phyloP scores from a whole-genome alignment of 2,329 filamentous ascomycete genomes.

The Aspergillus oerlinghausenensis region DNA sequence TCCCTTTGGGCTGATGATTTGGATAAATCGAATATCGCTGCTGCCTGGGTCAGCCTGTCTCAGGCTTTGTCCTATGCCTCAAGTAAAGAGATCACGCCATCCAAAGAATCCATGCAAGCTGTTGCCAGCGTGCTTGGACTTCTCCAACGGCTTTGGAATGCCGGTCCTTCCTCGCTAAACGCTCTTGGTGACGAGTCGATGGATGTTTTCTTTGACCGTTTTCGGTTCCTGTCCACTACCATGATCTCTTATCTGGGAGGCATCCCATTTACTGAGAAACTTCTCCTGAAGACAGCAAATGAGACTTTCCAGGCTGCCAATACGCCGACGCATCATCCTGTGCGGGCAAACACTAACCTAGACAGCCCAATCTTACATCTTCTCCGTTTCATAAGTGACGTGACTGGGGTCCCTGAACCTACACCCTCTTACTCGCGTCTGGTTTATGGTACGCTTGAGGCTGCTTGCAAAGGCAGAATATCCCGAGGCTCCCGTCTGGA shows the following conservation, averaged over 20 bases:
- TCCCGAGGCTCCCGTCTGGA: slow-evolving; percentile 36
- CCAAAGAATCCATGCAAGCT: slow-evolving; percentile 74
- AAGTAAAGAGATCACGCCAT: slow-evolving; percentile 86
- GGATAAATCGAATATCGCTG: slow-evolving; percentile 44
- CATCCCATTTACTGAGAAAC: slow-evolving; percentile 48
- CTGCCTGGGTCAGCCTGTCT: slow-evolving; percentile 58
- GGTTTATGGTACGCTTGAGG: slow-evolving; percentile 27
- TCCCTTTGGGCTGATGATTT: slow-evolving; percentile 48
- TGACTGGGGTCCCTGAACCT: slow-evolving; percentile 13
- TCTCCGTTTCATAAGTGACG: slow-evolving; percentile 29
- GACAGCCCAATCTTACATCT: slow-evolving; percentile 38
- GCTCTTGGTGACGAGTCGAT: slow-evolving; percentile 20
- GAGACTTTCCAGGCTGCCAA: slow-evolving; percentile 47
- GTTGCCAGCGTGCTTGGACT: slow-evolving; percentile 67
- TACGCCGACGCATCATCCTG: slow-evolving; percentile 32
- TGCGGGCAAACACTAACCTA: slow-evolving; percentile 22
- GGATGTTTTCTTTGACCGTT: slow-evolving; percentile 45
- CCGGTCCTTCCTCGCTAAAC: slow-evolving; percentile 42
- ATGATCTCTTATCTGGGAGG: slow-evolving; percentile 49
- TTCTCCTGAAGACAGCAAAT: slow-evolving; percentile 50
- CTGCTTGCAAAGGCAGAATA: slow-evolving; percentile 29
- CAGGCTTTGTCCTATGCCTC: slow-evolving; percentile 57
- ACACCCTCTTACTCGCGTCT: slow-evolving; percentile 25
- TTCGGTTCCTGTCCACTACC: slow-evolving; percentile 48
- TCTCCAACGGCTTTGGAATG: slow-evolving; percentile 65